Evolutionary conservation across 176 grass and related monocot species (phyloP).

Genomic region (Rhynchospora tenuis): DNA sequence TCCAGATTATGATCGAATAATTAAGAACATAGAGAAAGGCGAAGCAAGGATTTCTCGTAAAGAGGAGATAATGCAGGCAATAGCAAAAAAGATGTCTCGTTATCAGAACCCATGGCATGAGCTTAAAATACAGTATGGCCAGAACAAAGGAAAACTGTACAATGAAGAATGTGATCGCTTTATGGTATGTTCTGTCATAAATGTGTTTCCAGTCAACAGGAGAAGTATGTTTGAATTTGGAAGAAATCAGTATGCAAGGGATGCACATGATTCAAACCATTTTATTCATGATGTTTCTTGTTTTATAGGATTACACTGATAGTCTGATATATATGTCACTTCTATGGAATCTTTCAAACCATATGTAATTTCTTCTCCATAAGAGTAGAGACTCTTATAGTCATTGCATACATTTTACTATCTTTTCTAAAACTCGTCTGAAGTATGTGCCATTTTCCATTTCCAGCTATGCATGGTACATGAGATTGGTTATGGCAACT

Average conservation of each 20-base stretch:
- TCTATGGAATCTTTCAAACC: neutral
- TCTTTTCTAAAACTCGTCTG: neutral
- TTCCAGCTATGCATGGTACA: conserved; percentile 73
- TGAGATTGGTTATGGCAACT: conserved; percentile 77
- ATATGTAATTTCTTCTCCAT: neutral
- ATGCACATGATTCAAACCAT: neutral
- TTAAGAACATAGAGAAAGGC: conserved; percentile 74
- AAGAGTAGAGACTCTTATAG: neutral
- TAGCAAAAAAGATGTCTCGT: conserved; percentile 58
- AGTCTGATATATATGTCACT: neutral
- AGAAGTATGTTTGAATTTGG: neutral
- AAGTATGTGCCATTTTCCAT: neutral
- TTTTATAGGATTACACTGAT: neutral
- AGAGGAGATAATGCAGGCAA: conserved; percentile 82
- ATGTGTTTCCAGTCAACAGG: neutral
- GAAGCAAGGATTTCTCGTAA: conserved; percentile 79
- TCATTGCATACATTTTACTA: neutral
- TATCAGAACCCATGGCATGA: conserved; percentile 82
- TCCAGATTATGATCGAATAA: conserved; percentile 62
- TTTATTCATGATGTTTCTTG: neutral
- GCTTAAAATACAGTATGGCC: conserved; percentile 77
- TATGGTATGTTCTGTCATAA: conserved; percentile 42
- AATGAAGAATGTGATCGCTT: conserved; percentile 83
- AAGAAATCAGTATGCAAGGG: neutral
- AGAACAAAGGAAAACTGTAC: conserved; percentile 74